phyloP scores from a whole-genome alignment of 1,284 basidiomycete genomes.

The Cryptococcus sp. region DNA sequence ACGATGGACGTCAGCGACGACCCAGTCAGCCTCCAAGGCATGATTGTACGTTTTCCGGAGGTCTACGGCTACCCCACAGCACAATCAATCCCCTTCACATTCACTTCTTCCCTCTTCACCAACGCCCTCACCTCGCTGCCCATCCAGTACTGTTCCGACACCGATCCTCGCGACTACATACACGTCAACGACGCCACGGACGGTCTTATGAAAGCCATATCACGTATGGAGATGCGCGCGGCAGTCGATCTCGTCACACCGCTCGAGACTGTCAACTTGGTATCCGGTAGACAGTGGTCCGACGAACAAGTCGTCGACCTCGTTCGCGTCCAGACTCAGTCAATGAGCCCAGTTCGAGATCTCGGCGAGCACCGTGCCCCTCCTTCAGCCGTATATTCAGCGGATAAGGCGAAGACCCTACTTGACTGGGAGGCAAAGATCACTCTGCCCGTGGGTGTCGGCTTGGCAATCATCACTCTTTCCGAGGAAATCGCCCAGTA shows the following conservation, averaged over 20 bases:
- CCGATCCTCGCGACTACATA: constrained; percentile 39
- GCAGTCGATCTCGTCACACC: not conserved
- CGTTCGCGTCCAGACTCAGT: constrained; percentile 36
- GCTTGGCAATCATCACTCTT: constrained; percentile 25
- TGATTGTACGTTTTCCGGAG: constrained; percentile 45
- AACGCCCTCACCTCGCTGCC: constrained; percentile 44
- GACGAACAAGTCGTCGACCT: constrained; percentile 40
- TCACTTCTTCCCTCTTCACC: constrained; percentile 43
- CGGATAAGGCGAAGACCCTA: constrained; percentile 11
- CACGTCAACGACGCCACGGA: constrained; percentile 46
- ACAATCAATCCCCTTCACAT: constrained; percentile 35
- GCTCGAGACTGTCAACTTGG: constrained; percentile 35
- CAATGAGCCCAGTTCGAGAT: constrained; percentile 45
- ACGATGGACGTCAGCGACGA: not conserved
- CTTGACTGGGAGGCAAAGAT: constrained; percentile 38
- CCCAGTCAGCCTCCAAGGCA: constrained; percentile 6
- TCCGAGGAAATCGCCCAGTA: constrained; percentile 33
- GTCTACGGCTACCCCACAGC: constrained; percentile 44
- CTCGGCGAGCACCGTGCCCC: constrained; percentile 30
- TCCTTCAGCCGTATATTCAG: constrained; percentile 20
- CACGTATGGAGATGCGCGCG: constrained; percentile 9
- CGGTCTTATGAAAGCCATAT: constrained; percentile 32
- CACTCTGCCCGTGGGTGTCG: constrained; percentile 30
- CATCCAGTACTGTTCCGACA: constrained; percentile 46
- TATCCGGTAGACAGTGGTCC: constrained; percentile 39